Evolutionary conservation across 2,329 filamentous ascomycete genomes (phyloP).

Genomic region (Sporothrix mexicana): DNA sequence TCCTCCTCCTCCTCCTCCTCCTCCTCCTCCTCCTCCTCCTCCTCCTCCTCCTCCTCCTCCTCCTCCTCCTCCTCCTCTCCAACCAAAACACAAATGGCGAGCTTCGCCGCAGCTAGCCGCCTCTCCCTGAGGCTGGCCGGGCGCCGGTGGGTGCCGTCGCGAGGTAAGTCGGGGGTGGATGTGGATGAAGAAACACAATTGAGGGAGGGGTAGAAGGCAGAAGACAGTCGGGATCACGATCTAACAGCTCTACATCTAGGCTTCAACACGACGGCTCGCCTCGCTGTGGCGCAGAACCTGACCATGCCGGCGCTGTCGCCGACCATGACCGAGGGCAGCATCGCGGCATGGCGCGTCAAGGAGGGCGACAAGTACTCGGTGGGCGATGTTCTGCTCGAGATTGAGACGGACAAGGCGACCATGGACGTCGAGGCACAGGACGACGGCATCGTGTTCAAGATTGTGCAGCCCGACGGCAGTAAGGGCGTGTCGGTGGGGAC

Average conservation of each 20-base stretch:
- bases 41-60: neutral
- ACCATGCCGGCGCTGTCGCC: constrained; percentile 90
- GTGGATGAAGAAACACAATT: neutral
- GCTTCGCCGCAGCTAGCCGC: constrained; percentile 38
- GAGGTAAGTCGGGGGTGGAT: constrained; percentile 29
- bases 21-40: too few relatives aligned
- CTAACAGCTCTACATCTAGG: constrained; percentile 51
- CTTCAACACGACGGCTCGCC: constrained; percentile 66
- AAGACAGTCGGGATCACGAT: neutral
- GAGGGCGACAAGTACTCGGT: constrained; percentile 83
- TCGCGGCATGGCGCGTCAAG: constrained; percentile 82
- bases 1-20: too few relatives aligned
- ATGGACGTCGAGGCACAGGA: constrained; percentile 96
- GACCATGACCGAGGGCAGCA: constrained; percentile 94
- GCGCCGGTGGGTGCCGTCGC: constrained; percentile 32
- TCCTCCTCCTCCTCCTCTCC: neutral
- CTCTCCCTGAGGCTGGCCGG: constrained; percentile 40
- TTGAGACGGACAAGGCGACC: constrained; percentile 91
- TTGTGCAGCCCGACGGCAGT: constrained; percentile 72
- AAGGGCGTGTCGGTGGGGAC: constrained; percentile 79
- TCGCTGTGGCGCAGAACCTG: constrained; percentile 81
- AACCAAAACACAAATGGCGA: constrained; percentile 33
- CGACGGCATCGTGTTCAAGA: constrained; percentile 84
- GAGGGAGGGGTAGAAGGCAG: neutral
- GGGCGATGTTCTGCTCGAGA: constrained; percentile 87